A percentile compares a stretch with the other conserved stretches of the same genome.
phyloP scores from a whole-genome alignment of 495 filamentous ascomycete species.

The Tirmania nivea region DNA sequence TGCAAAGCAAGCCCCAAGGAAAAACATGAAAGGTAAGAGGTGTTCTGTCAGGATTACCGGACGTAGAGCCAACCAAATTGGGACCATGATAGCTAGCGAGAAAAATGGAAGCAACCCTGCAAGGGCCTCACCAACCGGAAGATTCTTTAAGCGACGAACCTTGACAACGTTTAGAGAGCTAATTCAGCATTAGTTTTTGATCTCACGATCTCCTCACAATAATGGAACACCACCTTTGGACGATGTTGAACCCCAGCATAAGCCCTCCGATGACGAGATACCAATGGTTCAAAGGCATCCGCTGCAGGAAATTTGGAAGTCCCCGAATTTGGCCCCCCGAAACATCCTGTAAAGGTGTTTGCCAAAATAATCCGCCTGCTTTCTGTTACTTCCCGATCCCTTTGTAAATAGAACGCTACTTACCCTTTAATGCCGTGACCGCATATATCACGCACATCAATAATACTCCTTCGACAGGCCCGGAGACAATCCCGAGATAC shows the following conservation, averaged over 20 bases:
- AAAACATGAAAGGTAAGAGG: slow-evolving; percentile 69
- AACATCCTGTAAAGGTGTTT: slow-evolving; percentile 50
- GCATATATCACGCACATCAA: slow-evolving; percentile 63
- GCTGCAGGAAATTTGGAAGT: slow-evolving; percentile 46
- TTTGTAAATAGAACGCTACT: neutral
- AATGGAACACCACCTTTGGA: slow-evolving; percentile 28
- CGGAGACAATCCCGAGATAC: slow-evolving; percentile 77
- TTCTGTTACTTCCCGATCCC: no score
- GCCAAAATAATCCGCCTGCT: slow-evolving; percentile 66
- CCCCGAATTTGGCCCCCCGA: no score
- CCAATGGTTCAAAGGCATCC: slow-evolving; percentile 71
- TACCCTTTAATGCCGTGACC: slow-evolving; percentile 60
- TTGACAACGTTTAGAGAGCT: slow-evolving; percentile 66
- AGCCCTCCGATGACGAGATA: slow-evolving; percentile 77
- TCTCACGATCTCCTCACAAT: neutral
- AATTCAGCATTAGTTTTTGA: slow-evolving; percentile 1
- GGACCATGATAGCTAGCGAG: slow-evolving; percentile 48
- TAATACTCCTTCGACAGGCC: slow-evolving; percentile 84
- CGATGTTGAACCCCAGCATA: slow-evolving; percentile 64
- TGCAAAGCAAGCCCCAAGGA: slow-evolving; percentile 70
- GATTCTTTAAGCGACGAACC: slow-evolving; percentile 48
- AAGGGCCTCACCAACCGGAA: slow-evolving; percentile 48
- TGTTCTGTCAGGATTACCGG: slow-evolving; percentile 61
- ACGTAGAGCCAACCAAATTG: slow-evolving; percentile 60
- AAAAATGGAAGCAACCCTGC: slow-evolving; percentile 64